Evolutionary conservation across 345 rosid species (phyloP), one percentile per base, ranked within the genome.

Genomic region (Salix arbutifolia): DNA sequence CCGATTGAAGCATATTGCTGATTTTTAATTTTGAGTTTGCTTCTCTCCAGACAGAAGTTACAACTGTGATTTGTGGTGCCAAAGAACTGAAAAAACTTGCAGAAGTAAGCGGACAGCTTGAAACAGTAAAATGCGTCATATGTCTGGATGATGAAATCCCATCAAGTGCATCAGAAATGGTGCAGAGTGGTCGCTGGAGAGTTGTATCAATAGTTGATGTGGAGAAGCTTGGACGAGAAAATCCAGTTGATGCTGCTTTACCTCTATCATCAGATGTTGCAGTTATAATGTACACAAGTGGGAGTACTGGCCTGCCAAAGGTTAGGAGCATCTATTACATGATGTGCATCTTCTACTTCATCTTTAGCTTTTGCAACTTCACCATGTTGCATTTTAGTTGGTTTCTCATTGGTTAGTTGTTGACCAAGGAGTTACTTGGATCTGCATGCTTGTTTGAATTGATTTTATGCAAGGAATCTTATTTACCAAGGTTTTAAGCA

Each of bases 201-300:
- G 60, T 90, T 71, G 80, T 81, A 76, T 86, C 91, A 65, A 80
- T 94, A 75, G 46, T 90, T 78, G 89, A 87, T 73, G 97, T 92
- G 38, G 88, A 84, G 85, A 96, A 83, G 74, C 87, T 87, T 65
- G 99, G 99, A 67, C 84, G 52, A 56, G 92, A 89, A 87, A 94
- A 89, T 78, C 88, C 94, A 14, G 82, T 86, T 2, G 87, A 76
- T 33, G 88, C 97, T n/a, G 91, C 84, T 81, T 88, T 91, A 70
- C 99, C 99, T 14, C 81, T 85, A 77, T 61, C 94, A 72, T 86
- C 89, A 76, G 99, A 96, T 83, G 81, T 91, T 80, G 99, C 98
- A 68, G 97, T 96, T 74, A 91, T 96, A 77, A 94, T 96, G 99
- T 96, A 94, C 80, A 96, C 99, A 70, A 96, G 99, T 88, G 99